Base-by-base conservation (phyloP, 495 filamentous ascomycete species). In the Xylaria grammica region DNA sequence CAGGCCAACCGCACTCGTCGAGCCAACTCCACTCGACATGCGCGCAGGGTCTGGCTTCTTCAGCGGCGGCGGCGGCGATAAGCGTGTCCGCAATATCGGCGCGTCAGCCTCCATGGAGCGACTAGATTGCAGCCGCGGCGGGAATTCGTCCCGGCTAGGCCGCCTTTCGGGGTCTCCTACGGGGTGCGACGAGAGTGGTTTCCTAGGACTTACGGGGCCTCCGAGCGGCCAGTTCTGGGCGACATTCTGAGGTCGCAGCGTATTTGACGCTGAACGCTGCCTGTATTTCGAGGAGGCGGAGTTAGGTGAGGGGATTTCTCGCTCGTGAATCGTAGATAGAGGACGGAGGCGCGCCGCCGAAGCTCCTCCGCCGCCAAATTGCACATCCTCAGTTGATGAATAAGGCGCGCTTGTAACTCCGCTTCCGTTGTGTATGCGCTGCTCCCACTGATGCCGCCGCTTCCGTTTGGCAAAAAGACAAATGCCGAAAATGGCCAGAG, bases 261-360 rank as follows among this genome's bases (percentile, higher is more conserved):
- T 27, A n/a, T 11, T 53, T n/a, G 60, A 27, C 8, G 19, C 48
- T 24, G 60, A 52, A 54, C 20, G 63, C 17, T 13, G 65, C 38
- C 36, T 59, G 17, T 17, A 34, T 38, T 24, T 17, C 19, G 40
- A 7, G 36, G 62, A 24, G n/a, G 26, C n/a, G 29, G 60, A 44
- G 15, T 10, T 20, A 3, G 60, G 46, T 9, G 24, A 46, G 19
- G 63, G 50, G 30, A 17, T 63, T 20, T 63, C 56, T 10, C 68
- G 60, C 10, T 74, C 71, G n/a, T 40, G 63, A 55, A 68, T 65
- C 9, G 55, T 60, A 32, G 67, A 72, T 27, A 72, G 69, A 0
- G 72, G 65, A 0, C 69, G 62, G 11, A 65, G 30, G 6, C 64
- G 40, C 10, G 42, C 24, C 11, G 20, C 20, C 8, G 36, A 40